Base-by-base conservation (phyloP, 2,329 filamentous ascomycete species). In the Ophiocordyceps unilateralis region DNA sequence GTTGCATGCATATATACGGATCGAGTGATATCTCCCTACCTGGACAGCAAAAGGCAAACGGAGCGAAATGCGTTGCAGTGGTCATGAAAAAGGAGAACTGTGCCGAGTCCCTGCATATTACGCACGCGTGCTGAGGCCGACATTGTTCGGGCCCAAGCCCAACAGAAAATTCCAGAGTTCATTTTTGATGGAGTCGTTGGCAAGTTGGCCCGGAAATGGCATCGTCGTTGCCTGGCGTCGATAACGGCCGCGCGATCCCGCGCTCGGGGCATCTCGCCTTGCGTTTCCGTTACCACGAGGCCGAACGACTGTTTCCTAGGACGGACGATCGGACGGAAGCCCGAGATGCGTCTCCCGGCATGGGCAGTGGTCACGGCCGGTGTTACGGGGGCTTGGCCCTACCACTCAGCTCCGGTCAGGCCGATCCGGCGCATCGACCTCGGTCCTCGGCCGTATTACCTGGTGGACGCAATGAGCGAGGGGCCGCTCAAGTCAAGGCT, bases 371-470 rank as follows among this genome's bases (percentile, higher is more conserved):
- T 11, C 10, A 19, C 32, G 1, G 47, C 52, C 34, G 50, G 48
- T 44, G 53, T 53, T 23, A 55, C 48, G 20, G 46, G 45, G 4
- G 59, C 56, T 21, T 49, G 47, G 41, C 59, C 59, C 6, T 52
- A 39, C 36, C 46, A 17, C 7, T 10, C 50, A 32, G 23, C 44
- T 15, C 43, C 46, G 20, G 49, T 53, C 47, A 52, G 57, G 47
- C 58, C 62, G 32, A 58, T 70, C 50, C 64, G 57, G 47, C 63
- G 63, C 47, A 67, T 81, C 46, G 70, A 78, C 42, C 62, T 81
- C 4, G 78, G 76, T 7, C 74, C 76, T 2, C 69, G 78, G 10
- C 78, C 78, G 0, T 77, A 74, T 58, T 83, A 70, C 57, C 67
- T 83, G 7, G 61, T 81, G 49, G 65, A 76, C 51, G 66, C 75